Conservation (phyloP, 148 eudicot genomes). For the Agrostemma githago region DNA sequence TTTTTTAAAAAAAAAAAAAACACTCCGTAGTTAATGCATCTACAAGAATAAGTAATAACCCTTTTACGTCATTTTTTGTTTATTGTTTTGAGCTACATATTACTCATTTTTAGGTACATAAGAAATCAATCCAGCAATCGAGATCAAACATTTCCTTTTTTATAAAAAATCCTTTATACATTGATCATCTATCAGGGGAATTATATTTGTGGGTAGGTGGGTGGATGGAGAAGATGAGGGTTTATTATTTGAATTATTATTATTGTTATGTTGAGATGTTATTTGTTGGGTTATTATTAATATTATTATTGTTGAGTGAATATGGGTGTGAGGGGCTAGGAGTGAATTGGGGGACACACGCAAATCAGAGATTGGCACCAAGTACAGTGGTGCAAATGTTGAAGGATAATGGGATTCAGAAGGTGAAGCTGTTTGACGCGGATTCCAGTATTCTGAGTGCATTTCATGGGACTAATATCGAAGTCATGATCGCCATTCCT, state of each 20-base stretch:
- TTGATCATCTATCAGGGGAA: not conserved
- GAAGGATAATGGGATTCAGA: conserved; percentile 64
- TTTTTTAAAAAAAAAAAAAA: no score
- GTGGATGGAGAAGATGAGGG: not conserved
- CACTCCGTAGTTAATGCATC: no score
- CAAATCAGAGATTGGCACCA: conserved; percentile 54
- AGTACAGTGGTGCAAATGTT: conserved; percentile 60
- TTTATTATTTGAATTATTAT: no score
- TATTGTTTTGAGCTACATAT: no score
- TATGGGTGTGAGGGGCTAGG: not conserved
- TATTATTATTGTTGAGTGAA: not conserved
- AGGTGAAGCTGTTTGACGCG: conserved; percentile 84
- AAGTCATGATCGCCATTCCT: conserved; percentile 90
- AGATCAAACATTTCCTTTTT: not conserved
- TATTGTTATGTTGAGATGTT: not conserved
- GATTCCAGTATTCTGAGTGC: conserved; percentile 51
- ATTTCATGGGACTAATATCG: conserved; percentile 60
- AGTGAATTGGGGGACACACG: conserved; percentile 85
- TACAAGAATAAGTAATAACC: no score
- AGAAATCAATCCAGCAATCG: not conserved
- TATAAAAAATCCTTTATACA: not conserved
- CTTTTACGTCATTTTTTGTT: no score
- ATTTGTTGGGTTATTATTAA: not conserved
- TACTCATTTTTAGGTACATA: not conserved
- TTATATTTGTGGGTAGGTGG: not conserved